Base-by-base conservation (phyloP, 805 yeast species). In the Hanseniaspora lachancei region DNA sequence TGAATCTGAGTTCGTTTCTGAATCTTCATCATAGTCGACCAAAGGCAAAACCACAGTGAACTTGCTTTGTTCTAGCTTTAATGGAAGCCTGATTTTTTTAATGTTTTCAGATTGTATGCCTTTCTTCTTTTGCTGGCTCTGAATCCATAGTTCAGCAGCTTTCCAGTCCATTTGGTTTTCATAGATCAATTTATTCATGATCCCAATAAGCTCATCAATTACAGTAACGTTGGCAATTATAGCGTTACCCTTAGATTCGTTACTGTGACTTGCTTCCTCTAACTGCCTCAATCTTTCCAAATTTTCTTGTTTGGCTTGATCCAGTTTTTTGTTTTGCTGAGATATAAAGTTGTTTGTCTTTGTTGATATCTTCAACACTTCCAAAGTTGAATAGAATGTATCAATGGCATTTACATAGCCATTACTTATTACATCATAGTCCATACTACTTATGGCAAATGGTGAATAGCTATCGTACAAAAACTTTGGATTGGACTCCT, bases 141-240 rank as follows among this genome's bases (percentile, higher is more conserved):
- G 70, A 52, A 91, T 81, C 57, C 84, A 69, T 59, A 81, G 80
- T 64, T 85, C 96, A 59, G 89, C 89, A 58, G 87, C 84, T 44
- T 78, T 77, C 98, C 98, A 91, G 66, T 91, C 97, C 87, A 88
- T 86, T 60, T 86, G 89, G 64, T 86, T 93, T 56, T 83, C 81
- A 5, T 89, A 59, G 13, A 35, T 38, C 55, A 88, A 69, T 1
- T 73, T 70, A 57, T 82, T 84, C 5, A 91, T 85, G 2, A 85
- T 82, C 8, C 65, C 67, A 58, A 78, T 82, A 49, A 93, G 88
- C 18, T 78, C 78, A 50, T 84, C 93, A 5, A 89, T 88, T 27
- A 78, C 61, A 29, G 80, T 80, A 5, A 91, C 84, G 65, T 84
- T 75, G 39, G 75, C 70, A 58, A 86, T 83, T 32, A 91, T 81